These are phyloP conservation scores for Candida stauntonica DNA, from an alignment of 805 yeast genomes.

Conservation along the genomic window DNA sequence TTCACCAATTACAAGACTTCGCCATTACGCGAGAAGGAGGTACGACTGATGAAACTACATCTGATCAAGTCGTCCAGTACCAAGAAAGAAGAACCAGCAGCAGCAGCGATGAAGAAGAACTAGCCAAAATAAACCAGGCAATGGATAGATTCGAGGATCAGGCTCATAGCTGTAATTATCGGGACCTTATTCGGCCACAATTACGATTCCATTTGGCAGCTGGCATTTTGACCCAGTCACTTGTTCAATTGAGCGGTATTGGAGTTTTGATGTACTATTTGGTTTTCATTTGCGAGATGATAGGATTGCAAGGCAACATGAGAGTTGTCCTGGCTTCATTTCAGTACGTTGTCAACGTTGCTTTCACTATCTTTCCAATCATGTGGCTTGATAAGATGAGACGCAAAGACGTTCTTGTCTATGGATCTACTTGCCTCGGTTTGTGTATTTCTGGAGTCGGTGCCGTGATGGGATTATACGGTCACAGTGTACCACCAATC, in stretches of 20 bases:
- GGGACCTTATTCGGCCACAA: slow-evolving; percentile 31
- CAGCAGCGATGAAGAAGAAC: background rate
- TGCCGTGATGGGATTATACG: slow-evolving; percentile 32
- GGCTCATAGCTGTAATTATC: slow-evolving; percentile 27
- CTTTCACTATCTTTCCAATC: slow-evolving; percentile 42
- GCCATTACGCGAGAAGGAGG: no score
- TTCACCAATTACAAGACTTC: background rate
- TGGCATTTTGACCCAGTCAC: slow-evolving; percentile 37
- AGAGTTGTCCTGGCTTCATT: slow-evolving; percentile 34
- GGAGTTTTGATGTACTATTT: slow-evolving; percentile 41
- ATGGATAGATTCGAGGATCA: slow-evolving; percentile 22
- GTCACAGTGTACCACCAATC: slow-evolving; percentile 30
- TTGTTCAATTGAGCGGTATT: slow-evolving; percentile 44
- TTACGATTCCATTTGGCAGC: slow-evolving; percentile 33
- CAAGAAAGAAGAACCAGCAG: background rate
- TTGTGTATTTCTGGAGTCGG: slow-evolving; percentile 34
- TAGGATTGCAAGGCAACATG: slow-evolving; percentile 37
- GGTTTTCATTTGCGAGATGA: slow-evolving; percentile 42
- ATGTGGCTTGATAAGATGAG: slow-evolving; percentile 38
- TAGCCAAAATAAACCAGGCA: slow-evolving; percentile 22
- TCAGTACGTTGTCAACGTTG: slow-evolving; percentile 37
- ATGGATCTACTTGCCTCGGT: slow-evolving; percentile 38
- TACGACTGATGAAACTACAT: no score
- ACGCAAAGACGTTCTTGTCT: slow-evolving; percentile 43
- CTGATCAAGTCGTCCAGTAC: no score